Evolutionary conservation across 208 protist genomes (phyloP).

Genomic region (Trypanosoma brucei): DNA sequence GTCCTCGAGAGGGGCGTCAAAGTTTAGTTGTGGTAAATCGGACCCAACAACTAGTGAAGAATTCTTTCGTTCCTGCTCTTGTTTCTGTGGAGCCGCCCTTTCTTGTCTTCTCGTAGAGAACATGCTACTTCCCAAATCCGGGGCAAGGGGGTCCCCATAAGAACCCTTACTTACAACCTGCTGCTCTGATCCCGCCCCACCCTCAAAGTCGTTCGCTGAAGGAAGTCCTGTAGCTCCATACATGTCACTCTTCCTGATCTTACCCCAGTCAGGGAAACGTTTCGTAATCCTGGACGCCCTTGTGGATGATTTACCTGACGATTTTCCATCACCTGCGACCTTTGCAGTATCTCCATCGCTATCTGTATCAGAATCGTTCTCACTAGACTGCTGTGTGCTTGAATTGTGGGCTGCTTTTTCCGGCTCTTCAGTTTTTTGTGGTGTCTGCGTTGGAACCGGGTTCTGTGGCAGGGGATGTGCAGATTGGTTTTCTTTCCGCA

Average conservation of each 20-base stretch:
- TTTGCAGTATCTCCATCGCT: neutral
- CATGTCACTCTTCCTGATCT: conserved; percentile 35
- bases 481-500: neutral
- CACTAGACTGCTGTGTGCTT: conserved; percentile 38
- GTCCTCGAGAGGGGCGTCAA: neutral
- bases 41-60: neutral
- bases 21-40: neutral
- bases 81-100: neutral
- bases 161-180: no score
- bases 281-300: no score
- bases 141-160: neutral
- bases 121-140: conserved; percentile 10
- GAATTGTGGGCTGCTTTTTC: conserved; percentile 30
- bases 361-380: neutral
- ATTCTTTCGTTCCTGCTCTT: neutral
- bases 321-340: no score
- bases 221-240: conserved; percentile 43
- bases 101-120: conserved; percentile 9
- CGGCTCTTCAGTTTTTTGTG: conserved; percentile 10
- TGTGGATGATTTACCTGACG: no score
- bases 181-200: neutral
- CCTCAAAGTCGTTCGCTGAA: conserved; percentile 57
- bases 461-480: neutral
- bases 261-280: conserved; percentile 23
- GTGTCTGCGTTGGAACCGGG: neutral